Percentiles rank a stretch among this genome's conserved stretches.
Conservation (phyloP, 1,284 basidiomycete genomes). For the Cutaneotrichosporon cutaneum region DNA sequence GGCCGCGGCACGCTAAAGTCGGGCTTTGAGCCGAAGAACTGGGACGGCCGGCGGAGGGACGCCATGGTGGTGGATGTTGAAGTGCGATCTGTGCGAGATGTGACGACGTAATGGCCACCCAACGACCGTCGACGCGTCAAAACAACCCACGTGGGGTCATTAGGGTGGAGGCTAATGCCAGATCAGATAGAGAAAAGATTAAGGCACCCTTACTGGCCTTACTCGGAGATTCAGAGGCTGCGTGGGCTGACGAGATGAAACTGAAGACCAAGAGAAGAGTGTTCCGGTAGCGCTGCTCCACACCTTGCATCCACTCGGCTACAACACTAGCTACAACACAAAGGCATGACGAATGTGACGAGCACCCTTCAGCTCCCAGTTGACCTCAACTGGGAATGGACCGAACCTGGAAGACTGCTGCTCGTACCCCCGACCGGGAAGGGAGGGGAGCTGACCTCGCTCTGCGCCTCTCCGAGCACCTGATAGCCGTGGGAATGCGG, state of each 20-base stretch:
- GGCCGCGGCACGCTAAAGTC: slow-evolving; percentile 17
- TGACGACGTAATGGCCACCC: not conserved
- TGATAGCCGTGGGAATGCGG: slow-evolving; percentile 33
- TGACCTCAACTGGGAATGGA: slow-evolving; percentile 11
- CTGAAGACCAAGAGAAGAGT: no score
- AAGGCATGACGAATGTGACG: slow-evolving; percentile 22
- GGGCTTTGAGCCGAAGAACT: slow-evolving; percentile 17
- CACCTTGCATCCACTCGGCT: not conserved
- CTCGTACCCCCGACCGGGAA: slow-evolving; percentile 36
- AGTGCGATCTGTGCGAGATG: not conserved
- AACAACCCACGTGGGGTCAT: not conserved
- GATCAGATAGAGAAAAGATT: no score
- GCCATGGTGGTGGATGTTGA: slow-evolving; percentile 32
- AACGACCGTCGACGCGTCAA: not conserved
- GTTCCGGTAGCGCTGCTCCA: not conserved
- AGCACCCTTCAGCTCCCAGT: slow-evolving; percentile 18
- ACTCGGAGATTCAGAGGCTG: no score
- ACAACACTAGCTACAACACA: not conserved
- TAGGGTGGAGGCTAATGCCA: not conserved
- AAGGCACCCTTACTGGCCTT: not conserved
- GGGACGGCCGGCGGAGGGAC: slow-evolving; percentile 32
- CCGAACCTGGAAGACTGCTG: slow-evolving; percentile 32
- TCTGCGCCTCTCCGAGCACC: slow-evolving; percentile 45
- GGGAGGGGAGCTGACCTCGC: slow-evolving; percentile 35
- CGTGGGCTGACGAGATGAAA: no score